These are phyloP conservation scores for Moringa oleifera DNA, from an alignment of 345 rosid species.

Conservation along the genomic window DNA sequence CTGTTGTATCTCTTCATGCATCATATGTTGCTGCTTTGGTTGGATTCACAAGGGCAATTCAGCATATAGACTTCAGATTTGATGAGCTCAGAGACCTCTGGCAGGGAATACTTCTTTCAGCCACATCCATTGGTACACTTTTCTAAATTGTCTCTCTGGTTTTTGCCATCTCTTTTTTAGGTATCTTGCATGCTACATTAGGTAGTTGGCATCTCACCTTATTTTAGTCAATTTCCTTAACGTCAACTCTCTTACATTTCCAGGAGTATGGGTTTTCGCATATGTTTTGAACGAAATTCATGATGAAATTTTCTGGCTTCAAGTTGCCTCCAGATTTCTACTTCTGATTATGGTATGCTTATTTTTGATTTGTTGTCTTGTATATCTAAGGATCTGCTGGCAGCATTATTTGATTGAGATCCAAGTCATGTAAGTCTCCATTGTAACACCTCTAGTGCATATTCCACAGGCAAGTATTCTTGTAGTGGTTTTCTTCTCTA, in stretches of 20 bases:
- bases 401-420: constrained; percentile 6
- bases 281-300: constrained; percentile 63
- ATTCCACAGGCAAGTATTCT: constrained; percentile 62
- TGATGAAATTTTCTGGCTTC: constrained; percentile 60
- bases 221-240: too few relatives aligned
- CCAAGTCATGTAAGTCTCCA: neutral
- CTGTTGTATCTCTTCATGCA: constrained; percentile 49
- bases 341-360: constrained; percentile 62
- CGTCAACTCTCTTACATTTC: constrained; percentile 1
- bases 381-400: neutral
- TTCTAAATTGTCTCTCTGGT: constrained; percentile 3
- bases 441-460: constrained; percentile 24
- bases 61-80: constrained; percentile 81
- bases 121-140: constrained; percentile 50
- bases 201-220: too few relatives aligned
- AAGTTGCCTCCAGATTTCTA: constrained; percentile 70
- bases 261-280: constrained; percentile 68
- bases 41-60: constrained; percentile 55
- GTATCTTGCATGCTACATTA: too few relatives aligned
- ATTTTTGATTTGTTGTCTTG: constrained; percentile 8
- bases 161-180: too few relatives aligned
- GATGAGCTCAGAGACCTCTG: constrained; percentile 83
- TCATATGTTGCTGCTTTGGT: constrained; percentile 51
- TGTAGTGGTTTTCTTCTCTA: constrained; percentile 64
- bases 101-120: constrained; percentile 74